Percentiles rank a stretch among this genome's conserved stretches.
Conservation (phyloP, 192 early-diverging fungal genomes). For the Backusella luteola region DNA sequence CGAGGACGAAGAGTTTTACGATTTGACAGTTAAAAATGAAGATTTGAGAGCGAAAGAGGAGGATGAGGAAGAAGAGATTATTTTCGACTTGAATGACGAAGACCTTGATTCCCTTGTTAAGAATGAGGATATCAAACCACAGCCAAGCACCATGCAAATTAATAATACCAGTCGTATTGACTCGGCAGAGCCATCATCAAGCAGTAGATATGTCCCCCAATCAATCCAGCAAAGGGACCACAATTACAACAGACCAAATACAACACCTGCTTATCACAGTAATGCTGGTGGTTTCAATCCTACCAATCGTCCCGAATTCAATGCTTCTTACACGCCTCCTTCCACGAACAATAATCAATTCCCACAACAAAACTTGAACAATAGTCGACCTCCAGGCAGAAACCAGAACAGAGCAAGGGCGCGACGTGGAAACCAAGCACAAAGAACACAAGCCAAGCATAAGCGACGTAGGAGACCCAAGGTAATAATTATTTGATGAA, state of each 20-base stretch:
- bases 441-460: rapidly evolving
- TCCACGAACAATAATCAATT: neutral
- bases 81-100: neutral
- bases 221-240: neutral
- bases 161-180: neutral
- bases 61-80: neutral
- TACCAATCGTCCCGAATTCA: neutral
- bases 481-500: too few species aligned
- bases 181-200: neutral
- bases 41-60: neutral
- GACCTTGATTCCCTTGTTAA: neutral
- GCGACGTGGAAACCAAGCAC: too few species aligned
- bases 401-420: too few species aligned
- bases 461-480: too few species aligned
- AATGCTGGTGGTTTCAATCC: neutral
- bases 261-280: neutral
- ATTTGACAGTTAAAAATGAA: neutral
- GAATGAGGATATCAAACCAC: neutral
- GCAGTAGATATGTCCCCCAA: neutral
- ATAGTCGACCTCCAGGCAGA: too few species aligned
- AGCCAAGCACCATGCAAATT: neutral
- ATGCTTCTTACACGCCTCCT: too few species aligned
- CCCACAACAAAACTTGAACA: too few species aligned
- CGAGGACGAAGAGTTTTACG: neutral
- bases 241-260: neutral